Base-by-base conservation (phyloP, 345 rosid genomes). In the Aquilaria sinensis region DNA sequence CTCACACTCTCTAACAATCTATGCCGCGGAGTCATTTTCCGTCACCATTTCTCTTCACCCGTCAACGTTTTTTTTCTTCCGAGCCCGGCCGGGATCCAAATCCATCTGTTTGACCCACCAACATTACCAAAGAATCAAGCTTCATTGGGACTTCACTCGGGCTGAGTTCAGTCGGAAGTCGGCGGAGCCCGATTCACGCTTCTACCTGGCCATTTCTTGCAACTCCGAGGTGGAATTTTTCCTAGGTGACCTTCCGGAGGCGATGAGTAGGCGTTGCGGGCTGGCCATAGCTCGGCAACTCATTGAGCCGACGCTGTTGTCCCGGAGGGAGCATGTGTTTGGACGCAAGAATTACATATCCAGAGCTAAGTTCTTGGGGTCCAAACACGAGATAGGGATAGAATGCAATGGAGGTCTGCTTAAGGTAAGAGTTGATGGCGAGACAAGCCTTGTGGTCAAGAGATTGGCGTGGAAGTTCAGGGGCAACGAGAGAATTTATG, bases 381-480 rank as follows among this genome's bases (percentile, higher is more conserved):
- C 81, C 23, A 78, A 67, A 55, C 88, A 74, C 63, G 88, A 80
- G 49, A 74, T 83, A 10, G 50, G 64, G 9, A 64, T 83, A 48
- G 83, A 83, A 48, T 83, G 80, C 11, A 58, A 67, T 10, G 80
- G 81, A 4, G 88, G 78, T 46, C 63, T 53, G 12, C 72, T 80
- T 6, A 64, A 70, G 7, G 81, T 83, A 0, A 80, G 77, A 64
- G 72, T 83, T 43, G 88, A 83, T 6, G 88, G 88, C 1, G 45
- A 75, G 57, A 70, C 67, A 5, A 76, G 75, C 23, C 70, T 83
- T 50, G 75, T 76, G 6, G 58, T 83, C 16, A 83, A 80, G 16
- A 72, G 83, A 52, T 49, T 83, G 54, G 73, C 65, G 4, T 83
- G 88, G 88, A 83, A 80, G 63, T 83, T 83, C 55, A 76, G 88